These are phyloP conservation scores for Penicillium tannophilum DNA, from an alignment of 495 filamentous ascomycete genomes.

Conservation along the genomic window DNA sequence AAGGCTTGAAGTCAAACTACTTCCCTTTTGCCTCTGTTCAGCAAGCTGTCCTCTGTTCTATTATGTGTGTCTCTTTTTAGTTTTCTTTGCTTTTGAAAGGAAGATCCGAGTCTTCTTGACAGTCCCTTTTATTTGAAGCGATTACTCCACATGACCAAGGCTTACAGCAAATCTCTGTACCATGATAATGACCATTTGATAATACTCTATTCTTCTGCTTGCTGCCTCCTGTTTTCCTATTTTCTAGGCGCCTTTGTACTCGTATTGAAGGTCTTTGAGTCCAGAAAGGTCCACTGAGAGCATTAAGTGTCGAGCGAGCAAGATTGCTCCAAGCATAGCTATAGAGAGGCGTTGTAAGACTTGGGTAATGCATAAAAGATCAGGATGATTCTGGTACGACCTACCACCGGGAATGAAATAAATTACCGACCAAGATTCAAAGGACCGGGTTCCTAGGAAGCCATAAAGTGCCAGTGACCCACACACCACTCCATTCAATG, in stretches of 20 bases:
- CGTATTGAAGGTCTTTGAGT: slow-evolving; percentile 52
- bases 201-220: background rate
- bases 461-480: slow-evolving; percentile 30
- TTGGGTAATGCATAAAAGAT: background rate
- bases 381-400: slow-evolving; percentile 10
- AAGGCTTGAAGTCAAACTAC: background rate
- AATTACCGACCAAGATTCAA: slow-evolving; percentile 21
- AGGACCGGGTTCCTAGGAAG: slow-evolving; percentile 15
- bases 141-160: slow-evolving; percentile 12
- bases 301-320: slow-evolving; percentile 43
- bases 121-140: background rate
- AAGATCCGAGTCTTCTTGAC: background rate
- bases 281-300: slow-evolving; percentile 46
- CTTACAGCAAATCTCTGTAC: background rate
- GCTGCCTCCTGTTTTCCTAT: slow-evolving; percentile 2
- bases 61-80: background rate
- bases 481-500: slow-evolving; percentile 30
- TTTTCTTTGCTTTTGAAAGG: background rate
- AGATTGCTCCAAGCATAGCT: slow-evolving; percentile 42
- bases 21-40: background rate
- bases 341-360: slow-evolving; percentile 8
- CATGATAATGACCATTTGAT: slow-evolving; percentile 2
- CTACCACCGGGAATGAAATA: slow-evolving; percentile 45
- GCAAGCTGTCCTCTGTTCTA: background rate
- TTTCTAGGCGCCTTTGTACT: slow-evolving; percentile 52